phyloP scores from a whole-genome alignment of 2,329 filamentous ascomycete species.

The Epichloe sibirici region DNA sequence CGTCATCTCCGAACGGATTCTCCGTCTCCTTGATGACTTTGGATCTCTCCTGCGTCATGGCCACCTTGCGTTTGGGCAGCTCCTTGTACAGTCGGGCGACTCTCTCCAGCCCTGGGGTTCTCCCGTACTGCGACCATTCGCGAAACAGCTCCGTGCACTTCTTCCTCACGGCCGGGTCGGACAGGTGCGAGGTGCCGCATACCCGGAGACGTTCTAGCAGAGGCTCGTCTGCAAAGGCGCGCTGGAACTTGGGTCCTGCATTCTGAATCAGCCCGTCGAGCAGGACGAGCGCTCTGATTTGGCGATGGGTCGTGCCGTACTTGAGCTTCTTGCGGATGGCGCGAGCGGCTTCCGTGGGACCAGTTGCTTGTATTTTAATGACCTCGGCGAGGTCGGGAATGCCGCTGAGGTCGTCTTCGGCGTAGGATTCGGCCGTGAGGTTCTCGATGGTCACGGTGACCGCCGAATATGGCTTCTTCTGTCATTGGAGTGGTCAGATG shows the following conservation, averaged over 20 bases:
- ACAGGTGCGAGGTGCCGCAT: slow-evolving; percentile 72
- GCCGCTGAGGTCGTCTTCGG: slow-evolving; percentile 82
- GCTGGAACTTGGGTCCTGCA: slow-evolving; percentile 76
- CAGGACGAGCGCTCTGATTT: slow-evolving; percentile 76
- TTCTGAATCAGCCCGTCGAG: slow-evolving; percentile 93
- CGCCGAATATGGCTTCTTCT: slow-evolving; percentile 75
- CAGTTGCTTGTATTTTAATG: slow-evolving; percentile 76
- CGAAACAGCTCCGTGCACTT: slow-evolving; percentile 82
- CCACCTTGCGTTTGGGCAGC: slow-evolving; percentile 55
- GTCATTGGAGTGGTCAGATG: too few species aligned
- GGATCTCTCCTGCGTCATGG: slow-evolving; percentile 63
- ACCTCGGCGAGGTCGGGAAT: slow-evolving; percentile 92
- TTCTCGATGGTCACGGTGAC: slow-evolving; percentile 87
- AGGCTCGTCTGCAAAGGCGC: slow-evolving; percentile 79
- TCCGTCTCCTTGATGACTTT: slow-evolving; percentile 75
- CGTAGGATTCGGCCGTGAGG: slow-evolving; percentile 77
- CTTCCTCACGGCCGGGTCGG: slow-evolving; percentile 72
- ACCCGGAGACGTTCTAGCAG: slow-evolving; percentile 83
- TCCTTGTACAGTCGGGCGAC: slow-evolving; percentile 66
- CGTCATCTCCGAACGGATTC: slow-evolving; percentile 56
- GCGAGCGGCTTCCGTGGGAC: slow-evolving; percentile 78
- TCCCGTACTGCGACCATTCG: slow-evolving; percentile 80
- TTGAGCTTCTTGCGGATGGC: slow-evolving; percentile 97
- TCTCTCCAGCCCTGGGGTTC: slow-evolving; percentile 64
- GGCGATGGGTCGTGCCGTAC: slow-evolving; percentile 88